Base-by-base conservation (phyloP, 164 flowering plant genomes). In the Liquidambar formosana region DNA sequence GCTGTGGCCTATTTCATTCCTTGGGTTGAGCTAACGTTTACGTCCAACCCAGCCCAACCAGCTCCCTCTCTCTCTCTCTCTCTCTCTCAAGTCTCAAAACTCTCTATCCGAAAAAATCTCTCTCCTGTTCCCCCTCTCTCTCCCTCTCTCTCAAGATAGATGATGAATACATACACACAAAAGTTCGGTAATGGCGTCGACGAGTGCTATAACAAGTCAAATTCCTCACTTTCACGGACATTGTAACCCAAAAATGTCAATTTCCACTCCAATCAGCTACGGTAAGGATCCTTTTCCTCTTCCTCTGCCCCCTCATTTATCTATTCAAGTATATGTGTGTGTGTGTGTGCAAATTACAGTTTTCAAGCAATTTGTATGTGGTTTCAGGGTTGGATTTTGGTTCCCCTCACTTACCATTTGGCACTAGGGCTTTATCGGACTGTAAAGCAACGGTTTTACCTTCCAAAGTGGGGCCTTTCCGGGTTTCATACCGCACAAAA, bases 371-470 rank as follows among this genome's bases (percentile, higher is more conserved):
- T n/a, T n/a, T 57, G 12, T 8, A 4, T 38, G 18, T 52, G 60
- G 3, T 3, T 53, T 33, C 44, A 45, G 65, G 78, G 45, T 66
- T 70, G 68, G 60, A 66, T n/a, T 46, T 67, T 63, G 64, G 28
- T 61, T 66, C 54, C 51, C 56, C 65, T 16, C 46, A 61, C 15
- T 33, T 48, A 8, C 60, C 54, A 28, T 61, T 33, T 21, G 68
- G 63, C 47, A 43, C 52, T n/a, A n/a, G 66, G 57, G 60, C 47
- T 11, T 48, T 74, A 8, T 58, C 54, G 60, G 63, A 44, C 27
- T 44, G 69, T 26, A 74, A 43, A 64, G 65, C 75, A 63, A 69
- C 16, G 19, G 27, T 10, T 59, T 43, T 25, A 54, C 8, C 62
- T 19, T 61, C 69, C 13, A 78, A 69, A 49, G 4, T 43, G 10